Conservation (phyloP, 2,329 filamentous ascomycete genomes). For the Clarireedia homoeocarpa region DNA sequence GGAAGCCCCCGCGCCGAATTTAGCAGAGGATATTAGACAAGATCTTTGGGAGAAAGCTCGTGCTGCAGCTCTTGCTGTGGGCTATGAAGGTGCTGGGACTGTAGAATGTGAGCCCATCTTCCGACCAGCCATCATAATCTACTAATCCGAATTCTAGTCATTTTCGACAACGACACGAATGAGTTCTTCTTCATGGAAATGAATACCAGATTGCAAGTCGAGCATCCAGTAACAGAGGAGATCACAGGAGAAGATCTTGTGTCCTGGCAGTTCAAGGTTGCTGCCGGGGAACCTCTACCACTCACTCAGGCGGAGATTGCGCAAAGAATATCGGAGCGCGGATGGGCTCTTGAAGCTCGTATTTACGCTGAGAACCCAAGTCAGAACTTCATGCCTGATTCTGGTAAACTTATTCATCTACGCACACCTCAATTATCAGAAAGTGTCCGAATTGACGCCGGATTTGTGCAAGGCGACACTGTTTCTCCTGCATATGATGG, state of each 20-base stretch:
- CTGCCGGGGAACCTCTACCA: slow-evolving; percentile 60
- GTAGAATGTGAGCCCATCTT: slow-evolving; percentile 61
- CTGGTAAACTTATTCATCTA: slow-evolving; percentile 78
- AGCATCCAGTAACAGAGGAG: slow-evolving; percentile 88
- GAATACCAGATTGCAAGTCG: slow-evolving; percentile 87
- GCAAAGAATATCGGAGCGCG: slow-evolving; percentile 61
- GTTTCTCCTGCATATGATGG: slow-evolving; percentile 95
- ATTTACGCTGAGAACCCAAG: slow-evolving; percentile 96
- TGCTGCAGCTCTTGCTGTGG: slow-evolving; percentile 63
- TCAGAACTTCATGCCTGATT: slow-evolving; percentile 88
- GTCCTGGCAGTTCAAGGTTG: slow-evolving; percentile 89
- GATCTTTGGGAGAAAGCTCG: slow-evolving; percentile 60
- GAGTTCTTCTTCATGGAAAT: slow-evolving; percentile 80
- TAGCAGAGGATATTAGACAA: slow-evolving; percentile 48
- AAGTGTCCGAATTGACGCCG: slow-evolving; percentile 84
- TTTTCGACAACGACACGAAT: slow-evolving; percentile 74
- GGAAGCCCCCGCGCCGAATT: slow-evolving; percentile 71
- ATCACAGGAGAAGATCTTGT: slow-evolving; percentile 74
- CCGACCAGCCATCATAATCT: neutral
- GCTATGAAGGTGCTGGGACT: slow-evolving; percentile 84
- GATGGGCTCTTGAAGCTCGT: slow-evolving; percentile 88
- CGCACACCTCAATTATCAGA: slow-evolving; percentile 60
- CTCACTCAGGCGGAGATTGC: slow-evolving; percentile 59
- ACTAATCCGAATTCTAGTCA: slow-evolving; percentile 46
- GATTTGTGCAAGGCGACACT: slow-evolving; percentile 84